A percentile compares a stretch with the other conserved stretches of the same genome.
Conservation (phyloP, 805 yeast genomes). For the Zygosaccharomyces lentus region DNA sequence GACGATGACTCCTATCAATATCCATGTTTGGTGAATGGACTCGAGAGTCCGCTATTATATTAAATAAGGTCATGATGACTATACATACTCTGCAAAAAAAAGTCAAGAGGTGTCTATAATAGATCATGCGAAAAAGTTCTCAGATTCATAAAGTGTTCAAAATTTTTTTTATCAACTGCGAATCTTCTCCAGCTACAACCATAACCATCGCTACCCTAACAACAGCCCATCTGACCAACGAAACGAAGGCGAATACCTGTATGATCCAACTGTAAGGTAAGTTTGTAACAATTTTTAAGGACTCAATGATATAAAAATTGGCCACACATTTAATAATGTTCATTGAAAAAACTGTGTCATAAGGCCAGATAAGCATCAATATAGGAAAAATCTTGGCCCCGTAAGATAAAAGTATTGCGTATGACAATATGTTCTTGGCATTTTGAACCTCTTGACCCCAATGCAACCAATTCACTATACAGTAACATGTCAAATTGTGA, state of each 20-base stretch:
- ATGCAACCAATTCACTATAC: conserved; percentile 21
- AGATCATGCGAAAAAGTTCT: conserved; percentile 7
- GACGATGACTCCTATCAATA: conserved; percentile 60
- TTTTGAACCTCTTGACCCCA: conserved; percentile 31
- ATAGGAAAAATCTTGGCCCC: conserved; percentile 84
- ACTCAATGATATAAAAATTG: conserved; percentile 60
- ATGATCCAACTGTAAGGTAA: conserved; percentile 26
- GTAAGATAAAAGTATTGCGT: conserved; percentile 70
- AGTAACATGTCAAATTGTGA: conserved; percentile 36
- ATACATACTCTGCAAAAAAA: background rate
- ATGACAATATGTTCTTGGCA: conserved; percentile 42
- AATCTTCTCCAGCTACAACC: conserved; percentile 20
- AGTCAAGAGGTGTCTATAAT: background rate
- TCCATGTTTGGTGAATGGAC: conserved; percentile 61
- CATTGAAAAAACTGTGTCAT: conserved; percentile 70
- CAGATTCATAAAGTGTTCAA: conserved; percentile 12
- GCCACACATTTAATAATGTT: conserved; percentile 57
- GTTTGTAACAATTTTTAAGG: conserved; percentile 46
- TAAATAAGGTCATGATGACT: background rate
- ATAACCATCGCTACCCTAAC: conserved; percentile 23
- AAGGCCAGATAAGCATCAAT: conserved; percentile 94
- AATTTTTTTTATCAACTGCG: background rate
- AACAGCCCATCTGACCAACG: conserved; percentile 17
- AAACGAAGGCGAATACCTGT: conserved; percentile 16
- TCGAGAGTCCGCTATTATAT: conserved; percentile 86